Evolutionary conservation across 345 rosid genomes (phyloP).

Genomic region (Populus simonii): DNA sequence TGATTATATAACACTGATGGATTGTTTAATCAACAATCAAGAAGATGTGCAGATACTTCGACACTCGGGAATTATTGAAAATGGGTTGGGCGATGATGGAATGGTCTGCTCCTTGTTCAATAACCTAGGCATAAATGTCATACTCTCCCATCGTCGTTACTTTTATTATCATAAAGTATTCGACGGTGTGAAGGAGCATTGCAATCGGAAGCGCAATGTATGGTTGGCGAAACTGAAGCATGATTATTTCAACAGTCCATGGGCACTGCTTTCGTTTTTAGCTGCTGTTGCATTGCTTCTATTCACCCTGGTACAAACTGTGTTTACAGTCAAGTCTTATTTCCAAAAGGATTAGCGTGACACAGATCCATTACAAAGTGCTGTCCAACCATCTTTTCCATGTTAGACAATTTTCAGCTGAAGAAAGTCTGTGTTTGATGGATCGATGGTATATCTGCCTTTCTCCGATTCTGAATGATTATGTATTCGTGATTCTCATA

Average conservation of each 20-base stretch:
- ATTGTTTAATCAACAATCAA: slow-evolving; percentile 14
- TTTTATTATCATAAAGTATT: background rate
- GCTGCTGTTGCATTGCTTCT: slow-evolving; percentile 16
- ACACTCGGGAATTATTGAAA: slow-evolving; percentile 3
- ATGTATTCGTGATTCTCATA: too few relatives aligned
- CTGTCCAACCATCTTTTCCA: background rate
- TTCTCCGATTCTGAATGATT: background rate
- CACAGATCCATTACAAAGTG: too few relatives aligned
- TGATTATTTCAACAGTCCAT: slow-evolving; percentile 19
- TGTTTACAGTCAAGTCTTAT: background rate
- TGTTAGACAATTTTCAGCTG: background rate
- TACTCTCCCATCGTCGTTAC: rapidly evolving
- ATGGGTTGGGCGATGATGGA: slow-evolving; percentile 20
- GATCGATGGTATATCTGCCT: background rate
- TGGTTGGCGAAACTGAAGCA: slow-evolving; percentile 15
- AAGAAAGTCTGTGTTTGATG: background rate
- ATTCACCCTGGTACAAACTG: background rate
- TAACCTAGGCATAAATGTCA: background rate
- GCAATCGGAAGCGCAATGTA: background rate
- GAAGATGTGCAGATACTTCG: slow-evolving; percentile 25
- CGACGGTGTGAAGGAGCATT: background rate
- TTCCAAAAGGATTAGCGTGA: too few relatives aligned
- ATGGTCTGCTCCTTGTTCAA: slow-evolving; percentile 16
- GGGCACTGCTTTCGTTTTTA: slow-evolving; percentile 20
- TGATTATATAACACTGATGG: slow-evolving; percentile 20